Conservation (phyloP, 129 eudicot species). For the Pittosporum tobira region DNA sequence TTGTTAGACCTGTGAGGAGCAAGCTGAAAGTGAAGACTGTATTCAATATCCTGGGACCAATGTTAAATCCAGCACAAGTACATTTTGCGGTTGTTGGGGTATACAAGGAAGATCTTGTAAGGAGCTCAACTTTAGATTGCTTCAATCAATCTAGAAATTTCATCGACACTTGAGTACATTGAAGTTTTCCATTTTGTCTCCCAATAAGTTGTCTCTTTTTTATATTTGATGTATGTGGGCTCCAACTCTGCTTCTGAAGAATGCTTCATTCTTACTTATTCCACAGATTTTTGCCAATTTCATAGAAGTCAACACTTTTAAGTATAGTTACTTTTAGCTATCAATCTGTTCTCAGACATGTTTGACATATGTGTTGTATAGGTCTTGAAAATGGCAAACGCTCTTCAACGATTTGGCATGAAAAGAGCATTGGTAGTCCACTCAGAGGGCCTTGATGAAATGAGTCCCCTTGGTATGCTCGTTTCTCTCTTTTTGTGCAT, state of each 20-base stretch:
- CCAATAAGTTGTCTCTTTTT: not conserved
- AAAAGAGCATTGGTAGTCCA: constrained; percentile 86
- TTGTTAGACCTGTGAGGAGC: constrained; percentile 78
- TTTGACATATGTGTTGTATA: constrained; percentile 15
- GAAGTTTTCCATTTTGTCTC: not conserved
- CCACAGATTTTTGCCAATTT: not conserved
- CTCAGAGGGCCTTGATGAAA: constrained; percentile 91
- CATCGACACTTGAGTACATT: not conserved
- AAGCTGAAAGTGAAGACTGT: constrained; percentile 91
- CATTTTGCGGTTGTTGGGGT: constrained; percentile 95
- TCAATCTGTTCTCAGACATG: not conserved
- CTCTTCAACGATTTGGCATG: constrained; percentile 90
- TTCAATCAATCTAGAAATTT: not conserved
- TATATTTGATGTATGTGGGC: not conserved
- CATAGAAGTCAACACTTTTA: not conserved
- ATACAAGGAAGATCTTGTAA: constrained; percentile 73
- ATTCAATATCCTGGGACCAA: constrained; percentile 81
- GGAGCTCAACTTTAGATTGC: constrained; percentile 13
- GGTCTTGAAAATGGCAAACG: constrained; percentile 89
- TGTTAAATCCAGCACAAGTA: constrained; percentile 89
- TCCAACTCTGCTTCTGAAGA: not conserved
- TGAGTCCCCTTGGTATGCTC: constrained; percentile 77
- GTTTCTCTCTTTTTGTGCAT: not conserved
- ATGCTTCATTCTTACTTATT: not conserved
- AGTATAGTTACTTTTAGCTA: constrained; percentile 1